Conservation (phyloP, 345 rosid species). For the Laguncularia racemosa region DNA sequence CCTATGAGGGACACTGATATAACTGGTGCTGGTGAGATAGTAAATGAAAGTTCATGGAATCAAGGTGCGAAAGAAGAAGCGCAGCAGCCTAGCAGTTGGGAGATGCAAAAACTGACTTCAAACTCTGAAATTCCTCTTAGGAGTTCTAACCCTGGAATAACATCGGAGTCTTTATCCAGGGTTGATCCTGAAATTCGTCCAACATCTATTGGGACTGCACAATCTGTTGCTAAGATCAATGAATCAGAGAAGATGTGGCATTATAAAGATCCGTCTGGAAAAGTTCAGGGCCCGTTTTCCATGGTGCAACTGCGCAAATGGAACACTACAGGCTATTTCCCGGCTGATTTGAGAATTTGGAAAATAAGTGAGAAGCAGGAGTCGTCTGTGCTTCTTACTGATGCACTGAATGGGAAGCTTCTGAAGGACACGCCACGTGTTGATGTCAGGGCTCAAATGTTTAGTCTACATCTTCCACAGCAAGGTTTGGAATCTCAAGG, state of each 20-base stretch:
- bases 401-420: constrained; percentile 67
- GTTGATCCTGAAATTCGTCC: constrained; percentile 33
- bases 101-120: constrained; percentile 41
- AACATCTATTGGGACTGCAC: constrained; percentile 27
- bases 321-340: constrained; percentile 91
- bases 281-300: constrained; percentile 94
- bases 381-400: constrained; percentile 65
- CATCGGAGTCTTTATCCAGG: constrained; percentile 38
- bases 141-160: constrained; percentile 24
- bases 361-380: constrained; percentile 47
- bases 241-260: constrained; percentile 93
- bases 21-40: constrained; percentile 39
- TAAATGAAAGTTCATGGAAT: constrained; percentile 45
- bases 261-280: constrained; percentile 92
- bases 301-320: constrained; percentile 92
- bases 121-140: constrained; percentile 33
- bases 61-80: constrained; percentile 55
- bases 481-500: constrained; percentile 19
- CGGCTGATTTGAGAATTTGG: constrained; percentile 82
- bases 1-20: constrained; percentile 48
- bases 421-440: constrained; percentile 39
- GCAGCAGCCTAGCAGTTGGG: constrained; percentile 41
- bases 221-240: constrained; percentile 37
- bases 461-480: constrained; percentile 14
- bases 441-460: constrained; percentile 26